Evolutionary conservation across 495 filamentous ascomycete genomes (phyloP), one percentile per base, ranked within the genome.

Genomic region (Hyaloscypha hepaticicola): DNA sequence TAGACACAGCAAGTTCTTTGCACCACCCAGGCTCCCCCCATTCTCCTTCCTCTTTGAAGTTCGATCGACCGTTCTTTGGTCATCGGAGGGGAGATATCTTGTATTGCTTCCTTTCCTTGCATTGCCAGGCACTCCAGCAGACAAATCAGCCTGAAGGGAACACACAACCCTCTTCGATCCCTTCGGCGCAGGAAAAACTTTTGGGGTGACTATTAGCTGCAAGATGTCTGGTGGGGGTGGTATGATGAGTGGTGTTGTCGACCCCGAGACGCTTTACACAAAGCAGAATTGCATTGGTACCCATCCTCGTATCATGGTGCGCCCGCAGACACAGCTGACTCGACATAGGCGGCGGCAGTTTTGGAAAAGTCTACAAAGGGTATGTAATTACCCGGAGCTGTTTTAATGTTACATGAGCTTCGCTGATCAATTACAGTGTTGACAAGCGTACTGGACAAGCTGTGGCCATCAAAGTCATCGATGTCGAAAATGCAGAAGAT

Each of bases 401-500:
- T 21, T 38, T 8, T 8, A 19, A 45, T 19, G 16, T 4, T 22
- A 19, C 22, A 24, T 33, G 21, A 60, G 49, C 41, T 31, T 31
- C 67, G 70, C 75, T 83, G 58, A 80, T 68, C 55, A 63, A 4
- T 22, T 56, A 21, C 61, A 96, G 91, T 26, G 88, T 96, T 55
- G 90, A 96, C 76, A 91, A 88, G 70, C 83, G 88, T 3, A 93
- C 88, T 14, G 92, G 92, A 52, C 87, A 92, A 74, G 85, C 91
- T 14, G 92, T 96, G 14, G 93, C 93, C 24, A 96, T 96, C 78
- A 99, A 97, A 73, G 83, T 96, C 66, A 97, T 99, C 74, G 95
- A 99, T 71, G 93, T 99, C 67, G 95, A 99, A 76, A 95, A 92
- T 74, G 95, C 93, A 72, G 95, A 97, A 76, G 95, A 99, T 71